Percentiles rank a stretch among this genome's conserved stretches.
These are phyloP conservation scores for Alternaria longipes DNA, from an alignment of 2,329 filamentous ascomycete species.

Conservation along the genomic window DNA sequence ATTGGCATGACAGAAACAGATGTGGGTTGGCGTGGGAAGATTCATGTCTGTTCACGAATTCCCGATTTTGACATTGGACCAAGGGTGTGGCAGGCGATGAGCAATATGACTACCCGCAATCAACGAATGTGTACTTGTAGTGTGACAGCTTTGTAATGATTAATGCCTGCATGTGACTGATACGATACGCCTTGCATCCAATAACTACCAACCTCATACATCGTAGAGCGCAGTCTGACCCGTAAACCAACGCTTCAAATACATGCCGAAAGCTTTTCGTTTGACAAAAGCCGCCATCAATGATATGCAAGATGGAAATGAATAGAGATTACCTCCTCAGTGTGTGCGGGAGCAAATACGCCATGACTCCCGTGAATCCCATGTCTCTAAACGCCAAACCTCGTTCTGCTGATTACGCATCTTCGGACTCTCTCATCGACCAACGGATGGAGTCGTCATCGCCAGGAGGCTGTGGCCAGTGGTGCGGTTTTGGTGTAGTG, in stretches of 20 bases:
- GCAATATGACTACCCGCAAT: not conserved
- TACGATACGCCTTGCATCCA: not conserved
- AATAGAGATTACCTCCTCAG: not conserved
- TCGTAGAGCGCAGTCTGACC: not conserved
- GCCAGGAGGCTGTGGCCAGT: constrained; percentile 29
- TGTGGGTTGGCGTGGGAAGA: not conserved
- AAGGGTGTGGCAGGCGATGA: not conserved
- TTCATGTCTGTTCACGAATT: not conserved
- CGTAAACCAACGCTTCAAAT: not conserved
- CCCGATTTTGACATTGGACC: not conserved
- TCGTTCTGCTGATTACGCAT: not conserved
- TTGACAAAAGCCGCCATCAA: not conserved
- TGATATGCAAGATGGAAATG: not conserved
- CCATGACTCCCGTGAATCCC: not conserved
- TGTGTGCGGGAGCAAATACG: not conserved
- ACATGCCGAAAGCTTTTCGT: not conserved
- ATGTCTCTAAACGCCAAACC: not conserved
- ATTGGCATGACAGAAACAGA: not conserved
- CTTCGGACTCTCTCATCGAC: not conserved
- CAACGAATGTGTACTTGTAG: not conserved
- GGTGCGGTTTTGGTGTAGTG: constrained; percentile 25
- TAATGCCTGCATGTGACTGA: not conserved
- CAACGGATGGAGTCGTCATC: not conserved
- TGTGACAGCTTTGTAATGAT: not conserved
- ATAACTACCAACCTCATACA: not conserved